Evolutionary conservation across 1,284 basidiomycete species (phyloP).

Genomic region (Albatrellus sp.): DNA sequence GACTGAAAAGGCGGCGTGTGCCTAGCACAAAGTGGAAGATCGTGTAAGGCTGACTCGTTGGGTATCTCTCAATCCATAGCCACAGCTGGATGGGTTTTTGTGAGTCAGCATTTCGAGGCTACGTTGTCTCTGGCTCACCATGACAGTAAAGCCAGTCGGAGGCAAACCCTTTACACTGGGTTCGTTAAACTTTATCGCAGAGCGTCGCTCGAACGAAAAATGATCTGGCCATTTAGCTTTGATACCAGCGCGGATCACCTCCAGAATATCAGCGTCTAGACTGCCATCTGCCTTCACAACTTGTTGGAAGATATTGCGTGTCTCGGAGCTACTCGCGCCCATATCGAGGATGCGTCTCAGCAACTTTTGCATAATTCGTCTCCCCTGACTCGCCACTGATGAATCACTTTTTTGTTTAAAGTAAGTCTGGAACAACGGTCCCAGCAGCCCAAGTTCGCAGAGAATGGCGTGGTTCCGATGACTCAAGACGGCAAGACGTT

Average conservation of each 20-base stretch:
- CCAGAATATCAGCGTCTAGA: constrained; percentile 52
- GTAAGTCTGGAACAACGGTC: constrained; percentile 33
- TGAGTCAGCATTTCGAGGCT: background rate
- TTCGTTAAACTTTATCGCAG: constrained; percentile 34
- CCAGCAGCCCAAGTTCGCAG: constrained; percentile 41
- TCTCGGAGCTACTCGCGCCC: constrained; percentile 50
- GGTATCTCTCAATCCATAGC: constrained; percentile 52
- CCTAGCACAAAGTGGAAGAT: constrained; percentile 34
- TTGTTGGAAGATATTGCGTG: constrained; percentile 46
- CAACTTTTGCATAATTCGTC: constrained; percentile 44
- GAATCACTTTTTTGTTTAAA: constrained; percentile 15
- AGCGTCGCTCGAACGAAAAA: constrained; percentile 47
- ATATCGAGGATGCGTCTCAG: constrained; percentile 55
- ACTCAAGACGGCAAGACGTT: constrained; percentile 40
- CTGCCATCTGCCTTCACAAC: constrained; percentile 26
- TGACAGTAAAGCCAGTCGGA: constrained; percentile 50
- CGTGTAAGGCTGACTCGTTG: constrained; percentile 25
- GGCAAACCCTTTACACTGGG: constrained; percentile 37
- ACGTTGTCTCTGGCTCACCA: constrained; percentile 24
- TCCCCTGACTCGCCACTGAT: constrained; percentile 30
- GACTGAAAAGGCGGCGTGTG: constrained; percentile 25
- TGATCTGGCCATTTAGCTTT: constrained; percentile 65
- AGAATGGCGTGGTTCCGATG: constrained; percentile 61
- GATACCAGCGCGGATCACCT: constrained; percentile 54
- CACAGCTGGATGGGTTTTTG: constrained; percentile 37